These are phyloP conservation scores for Amphichorda felina DNA, from an alignment of 2,329 filamentous ascomycete species.

Conservation along the genomic window DNA sequence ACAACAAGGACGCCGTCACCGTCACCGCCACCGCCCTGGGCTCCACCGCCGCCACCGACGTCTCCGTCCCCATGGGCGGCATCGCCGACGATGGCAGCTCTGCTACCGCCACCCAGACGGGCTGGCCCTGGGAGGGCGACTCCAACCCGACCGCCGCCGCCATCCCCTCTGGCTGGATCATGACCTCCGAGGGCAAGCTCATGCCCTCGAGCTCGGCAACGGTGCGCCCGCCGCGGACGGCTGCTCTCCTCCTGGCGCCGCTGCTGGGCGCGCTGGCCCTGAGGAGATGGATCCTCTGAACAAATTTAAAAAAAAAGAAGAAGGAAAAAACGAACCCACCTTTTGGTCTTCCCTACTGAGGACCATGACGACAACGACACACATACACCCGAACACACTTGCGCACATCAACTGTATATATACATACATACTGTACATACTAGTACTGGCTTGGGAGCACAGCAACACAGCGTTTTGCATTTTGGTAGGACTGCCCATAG, in stretches of 20 bases:
- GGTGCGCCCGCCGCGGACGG: neutral
- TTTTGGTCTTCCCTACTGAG: too few relatives aligned
- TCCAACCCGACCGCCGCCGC: constrained; percentile 38
- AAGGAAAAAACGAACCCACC: neutral
- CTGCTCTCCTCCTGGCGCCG: neutral
- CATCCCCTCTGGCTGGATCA: constrained; percentile 71
- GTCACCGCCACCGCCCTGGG: constrained; percentile 48
- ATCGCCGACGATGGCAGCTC: constrained; percentile 45
- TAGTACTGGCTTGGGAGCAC: neutral
- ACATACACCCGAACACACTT: neutral
- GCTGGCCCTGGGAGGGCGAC: constrained; percentile 56
- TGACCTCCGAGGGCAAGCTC: constrained; percentile 69
- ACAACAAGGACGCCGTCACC: constrained; percentile 36
- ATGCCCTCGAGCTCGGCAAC: constrained; percentile 34
- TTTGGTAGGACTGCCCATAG: neutral
- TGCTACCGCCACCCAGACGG: constrained; percentile 42
- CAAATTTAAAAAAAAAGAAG: neutral
- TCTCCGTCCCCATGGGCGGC: constrained; percentile 59
- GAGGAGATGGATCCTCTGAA: neutral
- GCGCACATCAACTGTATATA: constrained; percentile 1
- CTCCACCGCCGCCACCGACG: constrained; percentile 47
- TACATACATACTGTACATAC: neutral
- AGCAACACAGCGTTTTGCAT: neutral
- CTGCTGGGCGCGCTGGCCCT: constrained; percentile 1
- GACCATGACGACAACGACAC: neutral